Base-by-base conservation (phyloP, 2,329 filamentous ascomycete genomes). In the Trichoderma sp. region DNA sequence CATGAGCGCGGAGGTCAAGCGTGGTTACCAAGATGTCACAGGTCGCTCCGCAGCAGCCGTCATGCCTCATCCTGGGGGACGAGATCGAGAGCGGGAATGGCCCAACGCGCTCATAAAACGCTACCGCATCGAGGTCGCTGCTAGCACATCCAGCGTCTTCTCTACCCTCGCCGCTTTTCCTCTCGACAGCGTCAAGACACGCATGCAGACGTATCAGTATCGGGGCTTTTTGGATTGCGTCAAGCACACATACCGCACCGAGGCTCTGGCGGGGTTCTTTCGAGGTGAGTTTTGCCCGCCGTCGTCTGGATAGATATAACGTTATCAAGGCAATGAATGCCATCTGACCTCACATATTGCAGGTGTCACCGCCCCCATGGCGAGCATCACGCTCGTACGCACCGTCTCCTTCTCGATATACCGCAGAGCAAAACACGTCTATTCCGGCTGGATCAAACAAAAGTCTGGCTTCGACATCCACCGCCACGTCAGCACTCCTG, bases 141-240 rank as follows among this genome's bases (percentile, higher is more conserved):
- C 93, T 58, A 92, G 91, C 81, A 86, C 90, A 51, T 92, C 91
- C 79, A 95, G 92, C 81, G 86, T 95, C 75, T 86, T 95, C 71
- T 94, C 92, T 47, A 96, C 93, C 56, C 87, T 94, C 78, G 86
- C 88, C 75, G 92, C 93, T n/a, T 97, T 95, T 79, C 93, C 93
- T 26, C 88, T 97, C 76, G 93, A 97, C 81, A 95, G 93, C 77
- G 91, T 95, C 80, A 97, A 97, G 85, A 95, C 92, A 71, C 92
- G 93, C 78, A 93, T 96, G 90, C 93, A 97, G 84, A 93, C 92
- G 75, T 95, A 96, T 82, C 90, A 92, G 74, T 95, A 92, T 82
- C 86, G 88, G 75, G 93, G 88, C 75, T 93, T 93, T 81, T 82
- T 88, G 78, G 91, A 93, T 80, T 95, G 93, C 79, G 89, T 94